Conservation (phyloP, 192 early-diverging fungal species). For the Globomyces pollinis-pini region DNA sequence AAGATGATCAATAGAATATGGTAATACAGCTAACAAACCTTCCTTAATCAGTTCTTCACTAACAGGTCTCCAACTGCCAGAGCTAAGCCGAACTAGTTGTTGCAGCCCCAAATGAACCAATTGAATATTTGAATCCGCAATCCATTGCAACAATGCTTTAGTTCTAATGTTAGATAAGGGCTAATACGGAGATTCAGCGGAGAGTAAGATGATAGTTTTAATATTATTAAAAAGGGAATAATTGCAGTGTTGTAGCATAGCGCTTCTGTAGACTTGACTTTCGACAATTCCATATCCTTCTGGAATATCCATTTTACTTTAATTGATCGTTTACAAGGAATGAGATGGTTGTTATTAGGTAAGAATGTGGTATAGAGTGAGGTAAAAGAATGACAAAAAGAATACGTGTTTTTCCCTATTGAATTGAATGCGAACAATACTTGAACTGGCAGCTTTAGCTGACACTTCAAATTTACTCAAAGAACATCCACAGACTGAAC, state of each 20-base stretch:
- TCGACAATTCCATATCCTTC: constrained; percentile 57
- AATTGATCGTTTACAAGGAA: too few relatives aligned
- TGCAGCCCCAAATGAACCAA: constrained; percentile 22
- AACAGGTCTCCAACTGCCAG: constrained; percentile 69
- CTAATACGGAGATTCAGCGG: constrained; percentile 48
- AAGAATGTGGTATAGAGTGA: too few relatives aligned
- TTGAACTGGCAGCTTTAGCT: neutral
- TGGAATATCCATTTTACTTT: constrained; percentile 1
- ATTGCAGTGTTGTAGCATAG: constrained; percentile 43
- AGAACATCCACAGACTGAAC: constrained; percentile 3
- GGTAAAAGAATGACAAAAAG: too few relatives aligned
- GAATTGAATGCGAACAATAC: neutral
- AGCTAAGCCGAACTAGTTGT: too few relatives aligned
- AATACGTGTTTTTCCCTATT: neutral
- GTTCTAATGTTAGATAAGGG: neutral
- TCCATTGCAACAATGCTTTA: neutral
- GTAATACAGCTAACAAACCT: too few relatives aligned
- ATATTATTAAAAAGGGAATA: constrained; percentile 69
- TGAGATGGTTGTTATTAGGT: too few relatives aligned
- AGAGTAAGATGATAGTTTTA: constrained; percentile 73
- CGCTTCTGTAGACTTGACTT: constrained; percentile 77
- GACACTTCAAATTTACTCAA: constrained; percentile 3
- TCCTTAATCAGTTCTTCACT: constrained; percentile 96
- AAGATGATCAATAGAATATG: too few relatives aligned
- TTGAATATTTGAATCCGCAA: neutral